Conservation (phyloP, 176 grass and related monocot genomes). For the Aegilops bicornis region DNA sequence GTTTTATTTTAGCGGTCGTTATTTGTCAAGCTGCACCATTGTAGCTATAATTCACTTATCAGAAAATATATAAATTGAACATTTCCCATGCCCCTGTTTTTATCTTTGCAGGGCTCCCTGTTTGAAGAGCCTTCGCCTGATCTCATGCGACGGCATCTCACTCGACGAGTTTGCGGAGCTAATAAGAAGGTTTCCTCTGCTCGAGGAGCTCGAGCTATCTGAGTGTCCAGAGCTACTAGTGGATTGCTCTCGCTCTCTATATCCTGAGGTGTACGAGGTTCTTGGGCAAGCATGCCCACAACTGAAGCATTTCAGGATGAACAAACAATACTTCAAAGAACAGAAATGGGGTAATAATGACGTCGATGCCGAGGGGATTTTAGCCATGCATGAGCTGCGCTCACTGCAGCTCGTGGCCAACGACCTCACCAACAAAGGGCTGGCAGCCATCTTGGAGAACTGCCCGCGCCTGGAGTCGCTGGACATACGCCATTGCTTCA, state of each 20-base stretch:
- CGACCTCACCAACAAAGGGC: neutral
- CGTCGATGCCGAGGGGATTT: neutral
- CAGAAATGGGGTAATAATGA: neutral
- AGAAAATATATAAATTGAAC: neutral
- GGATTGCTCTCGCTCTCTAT: too few relatives aligned
- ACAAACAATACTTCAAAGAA: neutral
- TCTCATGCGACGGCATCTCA: neutral
- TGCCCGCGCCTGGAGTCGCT: neutral
- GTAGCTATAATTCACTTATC: neutral
- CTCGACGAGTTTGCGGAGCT: neutral
- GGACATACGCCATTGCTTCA: constrained; percentile 14
- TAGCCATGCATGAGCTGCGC: neutral
- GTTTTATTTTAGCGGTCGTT: neutral
- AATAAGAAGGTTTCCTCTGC: neutral
- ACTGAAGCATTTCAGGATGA: neutral
- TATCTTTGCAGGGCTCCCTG: neutral
- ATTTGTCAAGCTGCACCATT: neutral
- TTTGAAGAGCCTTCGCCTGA: constrained; percentile 7
- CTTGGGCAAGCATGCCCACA: neutral
- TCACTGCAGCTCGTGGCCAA: neutral
- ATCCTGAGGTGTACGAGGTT: neutral
- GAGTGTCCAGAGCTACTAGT: neutral
- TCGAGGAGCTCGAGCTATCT: neutral
- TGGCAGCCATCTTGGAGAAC: constrained; percentile 8
- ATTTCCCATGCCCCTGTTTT: neutral